phyloP scores from a whole-genome alignment of 768 basidiomycete species.

The Tulasnella sp. region DNA sequence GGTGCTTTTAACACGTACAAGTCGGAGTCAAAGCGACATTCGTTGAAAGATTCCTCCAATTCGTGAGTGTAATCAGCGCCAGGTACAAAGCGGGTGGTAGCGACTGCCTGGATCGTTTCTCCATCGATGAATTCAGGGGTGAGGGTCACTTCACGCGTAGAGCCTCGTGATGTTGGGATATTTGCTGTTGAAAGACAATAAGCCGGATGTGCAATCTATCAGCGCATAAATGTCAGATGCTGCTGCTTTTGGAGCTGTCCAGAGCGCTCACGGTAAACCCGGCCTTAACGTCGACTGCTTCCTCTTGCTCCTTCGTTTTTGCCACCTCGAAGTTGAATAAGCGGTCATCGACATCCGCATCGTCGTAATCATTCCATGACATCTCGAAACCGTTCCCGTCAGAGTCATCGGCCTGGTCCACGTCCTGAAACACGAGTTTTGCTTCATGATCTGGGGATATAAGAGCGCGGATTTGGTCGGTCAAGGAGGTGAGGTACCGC shows the following conservation, averaged over 20 bases:
- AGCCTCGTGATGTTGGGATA: background rate
- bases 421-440: constrained; percentile 37
- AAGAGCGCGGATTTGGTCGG: constrained; percentile 47
- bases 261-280: background rate
- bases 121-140: background rate
- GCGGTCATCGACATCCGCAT: constrained; percentile 6
- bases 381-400: background rate
- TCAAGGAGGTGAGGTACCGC: constrained; percentile 53
- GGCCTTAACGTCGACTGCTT: background rate
- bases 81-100: background rate
- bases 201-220: background rate
- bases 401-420: background rate
- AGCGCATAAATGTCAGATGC: background rate
- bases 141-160: background rate
- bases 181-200: background rate
- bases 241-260: background rate
- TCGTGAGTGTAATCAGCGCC: background rate
- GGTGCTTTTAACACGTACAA: background rate
- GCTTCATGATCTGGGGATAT: constrained; percentile 44
- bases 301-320: constrained; percentile 12
- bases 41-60: background rate
- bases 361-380: background rate
- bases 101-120: background rate
- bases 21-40: background rate
- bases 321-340: constrained; percentile 19